Evolutionary conservation across 2,329 filamentous ascomycete species (phyloP).

Genomic region (Aspergillus vadensis): DNA sequence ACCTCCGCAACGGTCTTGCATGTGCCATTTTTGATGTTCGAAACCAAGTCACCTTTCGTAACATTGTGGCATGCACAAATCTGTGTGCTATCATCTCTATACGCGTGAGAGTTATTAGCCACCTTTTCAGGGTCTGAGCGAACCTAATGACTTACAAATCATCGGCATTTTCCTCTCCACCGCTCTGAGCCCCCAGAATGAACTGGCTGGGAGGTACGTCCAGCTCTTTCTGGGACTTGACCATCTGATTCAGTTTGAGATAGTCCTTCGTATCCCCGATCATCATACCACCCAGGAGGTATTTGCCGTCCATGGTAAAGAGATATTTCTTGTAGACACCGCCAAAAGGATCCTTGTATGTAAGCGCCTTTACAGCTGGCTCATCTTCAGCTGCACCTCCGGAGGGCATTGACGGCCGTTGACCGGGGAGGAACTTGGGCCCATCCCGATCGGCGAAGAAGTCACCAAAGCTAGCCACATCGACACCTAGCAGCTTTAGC

Average conservation of each 20-base stretch:
- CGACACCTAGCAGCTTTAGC: conserved; percentile 83
- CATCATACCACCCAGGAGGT: conserved; percentile 94
- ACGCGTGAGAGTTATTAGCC: background rate
- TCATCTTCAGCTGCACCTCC: conserved; percentile 42
- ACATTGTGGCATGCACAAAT: conserved; percentile 95
- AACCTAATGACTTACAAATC: conserved; percentile 58
- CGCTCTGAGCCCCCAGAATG: conserved; percentile 75
- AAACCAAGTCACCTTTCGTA: conserved; percentile 76
- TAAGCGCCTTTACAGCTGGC: conserved; percentile 75
- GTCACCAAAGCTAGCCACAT: conserved; percentile 90
- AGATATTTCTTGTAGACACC: conserved; percentile 93
- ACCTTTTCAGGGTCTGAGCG: background rate
- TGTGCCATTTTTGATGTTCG: conserved; percentile 70
- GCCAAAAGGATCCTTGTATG: conserved; percentile 84
- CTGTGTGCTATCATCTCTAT: conserved; percentile 74
- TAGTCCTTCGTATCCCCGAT: conserved; percentile 91
- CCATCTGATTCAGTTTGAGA: conserved; percentile 82
- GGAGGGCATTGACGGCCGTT: conserved; percentile 43
- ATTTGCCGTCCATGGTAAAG: conserved; percentile 86
- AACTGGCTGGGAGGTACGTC: conserved; percentile 79
- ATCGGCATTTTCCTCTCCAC: conserved; percentile 71
- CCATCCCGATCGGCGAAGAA: conserved; percentile 90
- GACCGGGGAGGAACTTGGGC: conserved; percentile 70
- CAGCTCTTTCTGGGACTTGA: conserved; percentile 78
- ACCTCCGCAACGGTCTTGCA: conserved; percentile 81